Evolutionary conservation across 257 asterid species (phyloP).

Genomic region (Linderniella brevidens): DNA sequence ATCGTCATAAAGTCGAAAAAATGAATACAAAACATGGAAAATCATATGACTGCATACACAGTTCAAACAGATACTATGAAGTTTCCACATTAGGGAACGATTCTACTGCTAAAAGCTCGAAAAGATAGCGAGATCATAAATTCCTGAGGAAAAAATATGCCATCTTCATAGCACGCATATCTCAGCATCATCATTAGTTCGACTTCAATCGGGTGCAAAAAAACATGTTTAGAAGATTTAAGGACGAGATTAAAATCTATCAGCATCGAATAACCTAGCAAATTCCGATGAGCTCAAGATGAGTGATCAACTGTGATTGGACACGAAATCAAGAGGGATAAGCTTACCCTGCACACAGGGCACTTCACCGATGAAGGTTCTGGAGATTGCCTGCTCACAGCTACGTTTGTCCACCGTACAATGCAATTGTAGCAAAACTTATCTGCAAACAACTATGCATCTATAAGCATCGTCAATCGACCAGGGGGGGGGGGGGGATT

Average conservation of each 20-base stretch:
- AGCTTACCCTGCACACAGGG: constrained; percentile 69
- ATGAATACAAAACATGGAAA: background rate
- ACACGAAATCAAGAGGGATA: too few relatives aligned
- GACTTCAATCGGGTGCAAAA: too few relatives aligned
- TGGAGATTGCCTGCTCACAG: constrained; percentile 20
- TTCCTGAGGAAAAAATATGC: too few relatives aligned
- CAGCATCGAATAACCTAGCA: background rate
- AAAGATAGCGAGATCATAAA: too few relatives aligned
- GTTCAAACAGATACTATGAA: background rate
- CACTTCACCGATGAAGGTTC: constrained; percentile 38
- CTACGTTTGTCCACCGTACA: constrained; percentile 42
- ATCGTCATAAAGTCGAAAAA: background rate
- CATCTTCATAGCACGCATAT: too few relatives aligned
- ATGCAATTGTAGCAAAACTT: constrained; percentile 65
- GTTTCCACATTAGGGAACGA: too few relatives aligned
- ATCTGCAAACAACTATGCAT: constrained; percentile 32
- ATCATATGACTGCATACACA: background rate
- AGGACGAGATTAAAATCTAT: too few relatives aligned
- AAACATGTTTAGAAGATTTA: too few relatives aligned
- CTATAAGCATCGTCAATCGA: constrained; percentile 2
- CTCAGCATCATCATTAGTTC: too few relatives aligned
- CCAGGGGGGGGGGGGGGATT: too few relatives aligned
- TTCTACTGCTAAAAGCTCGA: too few relatives aligned
- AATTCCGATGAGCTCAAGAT: constrained; percentile 1
- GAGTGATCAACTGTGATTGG: too few relatives aligned